A percentile compares a stretch with the other conserved stretches of the same genome.
These are phyloP conservation scores for Cryptococcus sp. DNA, from an alignment of 1,284 basidiomycete genomes.

Conservation along the genomic window DNA sequence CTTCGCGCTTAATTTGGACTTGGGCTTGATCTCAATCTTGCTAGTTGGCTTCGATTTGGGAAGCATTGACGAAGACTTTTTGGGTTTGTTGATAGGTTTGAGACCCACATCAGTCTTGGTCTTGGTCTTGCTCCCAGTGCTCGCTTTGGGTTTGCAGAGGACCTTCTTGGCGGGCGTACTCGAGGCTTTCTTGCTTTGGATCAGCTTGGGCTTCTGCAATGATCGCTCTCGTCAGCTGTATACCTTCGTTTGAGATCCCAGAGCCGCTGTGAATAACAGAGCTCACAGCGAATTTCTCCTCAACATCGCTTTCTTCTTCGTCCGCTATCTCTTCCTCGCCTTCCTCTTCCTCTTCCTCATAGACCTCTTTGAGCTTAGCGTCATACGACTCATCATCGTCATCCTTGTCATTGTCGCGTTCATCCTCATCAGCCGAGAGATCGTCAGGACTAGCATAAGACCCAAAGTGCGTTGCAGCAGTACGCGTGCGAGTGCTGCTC, in stretches of 20 bases:
- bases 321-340: slow-evolving; percentile 6
- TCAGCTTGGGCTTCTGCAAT: too few relatives aligned
- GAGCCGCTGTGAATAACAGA: not conserved
- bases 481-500: slow-evolving; percentile 11
- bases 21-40: not conserved
- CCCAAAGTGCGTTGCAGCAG: slow-evolving; percentile 32
- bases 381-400: slow-evolving; percentile 57
- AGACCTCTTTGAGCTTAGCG: slow-evolving; percentile 21
- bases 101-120: not conserved
- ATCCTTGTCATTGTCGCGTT: slow-evolving; percentile 23
- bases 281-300: not conserved
- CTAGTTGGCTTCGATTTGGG: not conserved
- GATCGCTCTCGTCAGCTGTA: too few relatives aligned
- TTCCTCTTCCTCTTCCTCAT: slow-evolving; percentile 24
- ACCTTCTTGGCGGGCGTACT: not conserved
- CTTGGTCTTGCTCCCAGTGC: not conserved
- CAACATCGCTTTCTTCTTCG: not conserved
- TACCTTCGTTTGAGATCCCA: not conserved
- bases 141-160: not conserved
- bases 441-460: slow-evolving; percentile 36
- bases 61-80: not conserved
- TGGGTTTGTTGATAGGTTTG: not conserved
- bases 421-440: slow-evolving; percentile 21
- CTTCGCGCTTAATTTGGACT: not conserved
- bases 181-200: too few relatives aligned